Evolutionary conservation across 768 basidiomycete species (phyloP), one percentile per base, ranked within the genome.

Genomic region (Guyanaporus albipodus): DNA sequence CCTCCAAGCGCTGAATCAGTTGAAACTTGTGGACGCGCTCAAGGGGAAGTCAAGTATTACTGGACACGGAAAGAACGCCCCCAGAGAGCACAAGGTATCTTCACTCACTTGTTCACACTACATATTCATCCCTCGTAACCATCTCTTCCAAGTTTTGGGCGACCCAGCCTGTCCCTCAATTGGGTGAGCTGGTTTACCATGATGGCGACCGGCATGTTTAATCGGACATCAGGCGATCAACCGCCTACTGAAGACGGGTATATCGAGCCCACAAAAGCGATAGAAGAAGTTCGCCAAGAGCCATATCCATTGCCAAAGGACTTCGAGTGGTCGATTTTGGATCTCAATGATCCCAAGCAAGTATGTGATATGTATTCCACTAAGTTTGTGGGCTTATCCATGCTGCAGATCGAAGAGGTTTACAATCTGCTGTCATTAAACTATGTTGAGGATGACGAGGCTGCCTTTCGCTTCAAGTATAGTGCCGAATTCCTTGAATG

Each of bases 401-500:
- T 10, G 17, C 17, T 39, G 1, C 47, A 97, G 91, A 80, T 82
- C 54, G 87, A 89, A 60, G 96, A 99, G 63, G 83, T 97, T 11
- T 90, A 96, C 59, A 84, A 92, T 54, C 75, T 99, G 3, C 72
- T 99, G 32, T 96, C 91, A 4, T 74, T 85, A 11, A 88, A 98
- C 68, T 99, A 98, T 57, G 93, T 99, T 36, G 96, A 99, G 65
- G 96, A 99, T 61, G 86, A 90, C 55, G 87, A 91, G 40, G 94
- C 94, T 6, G 77, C 87, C n/a, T 96, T 98, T 76, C 82, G 96
- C 28, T 97, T 99, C 75, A 83, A 90, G 62, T 99, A 99, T 59
- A 89, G 86, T 34, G 82, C 91, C 4, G 92, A 97, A 64, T 99
- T 99, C 67, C 72, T 99, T 24, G 73, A 83, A 63, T 99, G 96